Conservation (phyloP, 75 land plant genomes). For the Pinus albicaulis region DNA sequence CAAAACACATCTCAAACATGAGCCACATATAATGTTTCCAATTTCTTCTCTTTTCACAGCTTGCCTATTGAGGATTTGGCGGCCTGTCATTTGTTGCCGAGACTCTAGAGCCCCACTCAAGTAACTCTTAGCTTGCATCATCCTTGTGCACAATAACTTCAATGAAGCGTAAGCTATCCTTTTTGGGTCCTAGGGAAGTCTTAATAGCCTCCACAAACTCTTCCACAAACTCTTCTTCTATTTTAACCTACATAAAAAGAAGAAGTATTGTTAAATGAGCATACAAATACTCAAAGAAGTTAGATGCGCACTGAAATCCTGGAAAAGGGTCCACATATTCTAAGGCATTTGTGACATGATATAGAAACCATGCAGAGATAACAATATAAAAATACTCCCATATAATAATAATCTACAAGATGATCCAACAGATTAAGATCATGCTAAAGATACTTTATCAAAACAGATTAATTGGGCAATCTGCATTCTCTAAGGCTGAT, state of each 20-base stretch:
- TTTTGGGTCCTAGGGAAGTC: conserved; percentile 42
- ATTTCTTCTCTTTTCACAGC: not conserved
- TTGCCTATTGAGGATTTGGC: conserved; percentile 52
- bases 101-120: conserved; percentile 85
- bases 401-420: too few species aligned
- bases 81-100: conserved; percentile 79
- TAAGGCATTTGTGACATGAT: not conserved
- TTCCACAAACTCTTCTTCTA: too few species aligned
- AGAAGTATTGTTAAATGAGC: not conserved
- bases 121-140: too few species aligned
- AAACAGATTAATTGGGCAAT: too few species aligned
- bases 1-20: not conserved
- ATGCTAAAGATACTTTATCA: too few species aligned
- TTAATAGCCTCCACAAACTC: conserved; percentile 54
- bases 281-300: too few species aligned
- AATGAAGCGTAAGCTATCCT: conserved; percentile 45
- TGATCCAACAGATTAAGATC: too few species aligned
- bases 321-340: too few species aligned
- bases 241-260: conserved; percentile 22
- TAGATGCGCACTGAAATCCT: too few species aligned
- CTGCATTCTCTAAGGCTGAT: too few species aligned
- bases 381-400: not conserved
- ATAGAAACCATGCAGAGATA: not conserved
- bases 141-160: too few species aligned
- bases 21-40: not conserved